Evolutionary conservation across 148 eudicot genomes (phyloP).

Genomic region (Oxyria digyna): DNA sequence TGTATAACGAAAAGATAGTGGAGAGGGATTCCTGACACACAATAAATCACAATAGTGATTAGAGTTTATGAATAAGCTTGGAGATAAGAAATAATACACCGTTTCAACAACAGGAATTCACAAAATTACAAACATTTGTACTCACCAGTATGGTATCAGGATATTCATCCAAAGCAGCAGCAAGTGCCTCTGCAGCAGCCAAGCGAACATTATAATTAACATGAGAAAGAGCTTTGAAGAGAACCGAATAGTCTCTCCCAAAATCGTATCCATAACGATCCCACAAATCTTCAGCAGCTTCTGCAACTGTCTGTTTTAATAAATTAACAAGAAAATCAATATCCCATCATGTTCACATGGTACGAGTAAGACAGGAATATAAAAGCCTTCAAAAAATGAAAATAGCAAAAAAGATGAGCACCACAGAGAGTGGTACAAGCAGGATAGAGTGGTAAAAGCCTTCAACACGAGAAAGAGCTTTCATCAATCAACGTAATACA

Average conservation of each 20-base stretch:
- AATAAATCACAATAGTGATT: not conserved
- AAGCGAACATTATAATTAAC: conserved; percentile 73
- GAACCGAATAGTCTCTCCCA: conserved; percentile 78
- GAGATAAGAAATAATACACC: not conserved
- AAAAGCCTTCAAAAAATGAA: not conserved
- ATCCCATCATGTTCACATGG: not conserved
- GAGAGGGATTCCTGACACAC: conserved; percentile 70
- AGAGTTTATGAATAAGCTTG: not conserved
- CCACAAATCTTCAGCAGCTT: conserved; percentile 91
- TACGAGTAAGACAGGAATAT: not conserved
- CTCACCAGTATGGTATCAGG: conserved; percentile 86
- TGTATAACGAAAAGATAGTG: conserved; percentile 77
- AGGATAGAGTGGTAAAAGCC: no score
- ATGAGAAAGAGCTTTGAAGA: conserved; percentile 74
- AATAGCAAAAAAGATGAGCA: not conserved
- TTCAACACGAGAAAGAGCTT: no score
- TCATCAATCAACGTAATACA: not conserved
- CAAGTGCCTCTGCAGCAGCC: conserved; percentile 91
- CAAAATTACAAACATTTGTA: not conserved
- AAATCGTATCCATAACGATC: conserved; percentile 79
- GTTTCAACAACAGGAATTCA: not conserved
- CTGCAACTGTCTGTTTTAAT: conserved; percentile 63
- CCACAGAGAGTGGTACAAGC: no score
- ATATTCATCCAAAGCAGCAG: conserved; percentile 89
- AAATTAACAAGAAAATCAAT: not conserved